Conservation (phyloP, 73 alveolate genomes). For the Blepharisma stoltei region DNA sequence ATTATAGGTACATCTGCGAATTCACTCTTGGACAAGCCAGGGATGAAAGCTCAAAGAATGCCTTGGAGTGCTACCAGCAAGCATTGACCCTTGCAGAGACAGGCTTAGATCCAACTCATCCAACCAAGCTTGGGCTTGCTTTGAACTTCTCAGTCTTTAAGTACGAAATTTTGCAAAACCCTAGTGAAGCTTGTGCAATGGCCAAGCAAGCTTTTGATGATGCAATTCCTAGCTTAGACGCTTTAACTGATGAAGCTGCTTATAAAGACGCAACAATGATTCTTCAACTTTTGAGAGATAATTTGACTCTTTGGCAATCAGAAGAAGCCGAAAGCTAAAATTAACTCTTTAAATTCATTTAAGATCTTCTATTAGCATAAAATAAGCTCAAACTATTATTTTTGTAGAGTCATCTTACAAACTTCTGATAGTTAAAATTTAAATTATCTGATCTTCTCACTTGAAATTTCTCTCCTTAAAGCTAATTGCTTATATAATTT, state of each 20-base stretch:
- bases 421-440: no score
- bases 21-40: constrained; percentile 56
- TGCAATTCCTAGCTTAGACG: constrained; percentile 56
- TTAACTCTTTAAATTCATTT: no score
- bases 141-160: constrained; percentile 67
- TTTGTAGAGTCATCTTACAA: no score
- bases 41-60: constrained; percentile 60
- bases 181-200: constrained; percentile 55
- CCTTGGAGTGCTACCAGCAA: constrained; percentile 38
- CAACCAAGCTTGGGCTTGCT: constrained; percentile 68
- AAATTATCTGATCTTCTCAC: no score
- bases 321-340: constrained; percentile 10
- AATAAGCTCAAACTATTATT: no score
- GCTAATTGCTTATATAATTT: no score
- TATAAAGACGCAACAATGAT: constrained; percentile 52
- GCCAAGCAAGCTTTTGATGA: constrained; percentile 60
- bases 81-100: constrained; percentile 52
- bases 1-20: constrained; percentile 75
- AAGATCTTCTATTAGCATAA: no score
- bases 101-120: constrained; percentile 55
- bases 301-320: constrained; percentile 66
- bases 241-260: constrained; percentile 54
- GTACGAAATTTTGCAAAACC: constrained; percentile 64
- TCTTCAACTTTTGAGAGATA: constrained; percentile 63
- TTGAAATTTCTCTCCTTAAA: no score